phyloP scores from a whole-genome alignment of 2,329 filamentous ascomycete species.

The Calonectria pteridis region DNA sequence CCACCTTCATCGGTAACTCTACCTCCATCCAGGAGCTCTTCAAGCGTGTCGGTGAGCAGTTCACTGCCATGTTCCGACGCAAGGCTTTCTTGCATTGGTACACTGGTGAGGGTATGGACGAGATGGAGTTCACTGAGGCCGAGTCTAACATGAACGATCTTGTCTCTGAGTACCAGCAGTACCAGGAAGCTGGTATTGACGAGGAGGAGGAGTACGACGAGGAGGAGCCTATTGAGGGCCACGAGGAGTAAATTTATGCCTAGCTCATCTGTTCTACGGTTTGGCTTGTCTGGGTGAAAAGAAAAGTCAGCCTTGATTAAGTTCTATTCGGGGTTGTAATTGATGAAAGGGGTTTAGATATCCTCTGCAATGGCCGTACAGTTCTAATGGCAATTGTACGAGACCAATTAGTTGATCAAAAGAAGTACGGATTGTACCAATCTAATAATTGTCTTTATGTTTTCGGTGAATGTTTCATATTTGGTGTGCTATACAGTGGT shows the following conservation, averaged over 20 bases:
- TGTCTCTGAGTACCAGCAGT: slow-evolving; percentile 99
- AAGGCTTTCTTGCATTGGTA: slow-evolving; percentile 99
- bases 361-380: slow-evolving; percentile 52
- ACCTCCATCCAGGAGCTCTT: slow-evolving; percentile 99
- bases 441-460: neutral
- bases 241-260: slow-evolving; percentile 65
- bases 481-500: too few relatives aligned
- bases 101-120: slow-evolving; percentile 99
- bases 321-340: slow-evolving; percentile 52
- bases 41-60: slow-evolving; percentile 99
- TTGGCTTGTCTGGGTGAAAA: slow-evolving; percentile 13
- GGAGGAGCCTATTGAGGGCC: slow-evolving; percentile 82
- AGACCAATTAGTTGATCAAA: slow-evolving; percentile 44
- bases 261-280: slow-evolving; percentile 15
- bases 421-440: slow-evolving; percentile 49
- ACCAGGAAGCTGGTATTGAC: slow-evolving; percentile 92
- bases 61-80: slow-evolving; percentile 99
- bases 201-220: slow-evolving; percentile 97
- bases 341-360: slow-evolving; percentile 54
- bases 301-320: slow-evolving; percentile 43
- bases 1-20: slow-evolving; percentile 98
- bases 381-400: slow-evolving; percentile 48
- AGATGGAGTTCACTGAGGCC: slow-evolving; percentile 99
- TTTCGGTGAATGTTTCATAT: neutral
- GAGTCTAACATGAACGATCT: slow-evolving; percentile 99